These are phyloP conservation scores for Metarhizium sp. DNA, from an alignment of 2,329 filamentous ascomycete species.

Conservation along the genomic window DNA sequence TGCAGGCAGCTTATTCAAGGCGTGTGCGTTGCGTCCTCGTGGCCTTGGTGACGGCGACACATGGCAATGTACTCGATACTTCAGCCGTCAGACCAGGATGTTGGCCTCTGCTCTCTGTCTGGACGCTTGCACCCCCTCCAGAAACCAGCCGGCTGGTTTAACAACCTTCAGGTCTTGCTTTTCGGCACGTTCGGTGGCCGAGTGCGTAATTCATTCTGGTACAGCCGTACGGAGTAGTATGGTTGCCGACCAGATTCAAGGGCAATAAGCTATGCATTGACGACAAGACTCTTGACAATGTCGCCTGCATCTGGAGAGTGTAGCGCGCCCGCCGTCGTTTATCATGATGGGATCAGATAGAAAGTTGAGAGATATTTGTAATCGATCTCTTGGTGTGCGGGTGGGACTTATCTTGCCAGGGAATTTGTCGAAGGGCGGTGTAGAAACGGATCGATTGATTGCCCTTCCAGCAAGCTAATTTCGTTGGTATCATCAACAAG, in stretches of 20 bases:
- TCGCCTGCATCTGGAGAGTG: no score
- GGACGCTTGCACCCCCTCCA: background rate
- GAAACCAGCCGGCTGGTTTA: background rate
- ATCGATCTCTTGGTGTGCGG: no score
- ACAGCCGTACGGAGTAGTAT: background rate
- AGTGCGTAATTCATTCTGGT: background rate
- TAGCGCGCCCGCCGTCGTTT: no score
- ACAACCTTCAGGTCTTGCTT: background rate
- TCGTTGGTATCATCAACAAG: no score
- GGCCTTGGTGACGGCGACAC: background rate
- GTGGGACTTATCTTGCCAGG: no score
- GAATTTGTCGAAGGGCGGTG: no score
- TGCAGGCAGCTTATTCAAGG: background rate
- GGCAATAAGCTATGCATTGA: background rate
- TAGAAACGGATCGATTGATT: no score
- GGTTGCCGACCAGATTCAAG: background rate
- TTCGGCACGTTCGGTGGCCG: background rate
- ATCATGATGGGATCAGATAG: no score
- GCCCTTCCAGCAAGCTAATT: no score
- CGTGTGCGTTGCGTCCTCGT: slow-evolving; percentile 2
- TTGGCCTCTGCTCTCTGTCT: background rate
- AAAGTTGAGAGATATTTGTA: no score
- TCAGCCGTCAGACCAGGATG: background rate
- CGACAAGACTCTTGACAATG: no score
- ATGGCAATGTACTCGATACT: slow-evolving; percentile 1